Base-by-base conservation (phyloP, 2,329 filamentous ascomycete genomes). In the Claviceps arundinis region DNA sequence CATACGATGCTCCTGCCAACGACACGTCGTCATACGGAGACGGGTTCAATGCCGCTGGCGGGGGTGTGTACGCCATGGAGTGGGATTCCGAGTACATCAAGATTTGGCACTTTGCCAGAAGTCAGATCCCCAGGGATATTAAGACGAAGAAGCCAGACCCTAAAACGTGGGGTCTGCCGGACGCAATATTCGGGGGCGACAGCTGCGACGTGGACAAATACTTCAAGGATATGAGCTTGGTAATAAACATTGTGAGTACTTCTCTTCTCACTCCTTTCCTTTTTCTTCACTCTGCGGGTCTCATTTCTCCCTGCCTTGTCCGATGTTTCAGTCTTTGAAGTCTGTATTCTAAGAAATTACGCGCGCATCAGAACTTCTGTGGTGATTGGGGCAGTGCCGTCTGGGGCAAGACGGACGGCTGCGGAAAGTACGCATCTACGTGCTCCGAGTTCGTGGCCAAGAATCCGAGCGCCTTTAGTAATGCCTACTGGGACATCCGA, bases 101-200 rank as follows among this genome's bases (percentile, higher is more conserved):
- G 52, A 73, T 93, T 56, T 94, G 84, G 81, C 86, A 87, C 70
- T 94, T 89, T 66, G 71, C 81, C 1, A 78, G 84, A n/a, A 68
- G 67, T 34, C 63, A 66, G 8, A 77, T 90, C 42, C 88, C 89
- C 0, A 61, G 65, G 0, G 83, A 93, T 61, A 82, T 91, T 48
- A 64, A 68, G 4, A 65, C 67, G 37, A 78, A 70, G 51, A 70
- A 59, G 5, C 88, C 87, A 0, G 69, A 84, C 42, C 86, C 87
- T 0, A 64, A 67, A 0, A 66, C 62, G 16, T 94, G 88, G 88
- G 84, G 82, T 0, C 69, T 71, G 1, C 87, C 89, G 0, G 67
- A 80, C 7, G 87, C 84, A 1, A 67, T 78, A 5, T 94, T 91
- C 17, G 86, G 86, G 1, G 76, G 73, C 2, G 60, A 64, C 14